phyloP scores from a whole-genome alignment of 345 rosid genomes.

The Ceriops tagal region DNA sequence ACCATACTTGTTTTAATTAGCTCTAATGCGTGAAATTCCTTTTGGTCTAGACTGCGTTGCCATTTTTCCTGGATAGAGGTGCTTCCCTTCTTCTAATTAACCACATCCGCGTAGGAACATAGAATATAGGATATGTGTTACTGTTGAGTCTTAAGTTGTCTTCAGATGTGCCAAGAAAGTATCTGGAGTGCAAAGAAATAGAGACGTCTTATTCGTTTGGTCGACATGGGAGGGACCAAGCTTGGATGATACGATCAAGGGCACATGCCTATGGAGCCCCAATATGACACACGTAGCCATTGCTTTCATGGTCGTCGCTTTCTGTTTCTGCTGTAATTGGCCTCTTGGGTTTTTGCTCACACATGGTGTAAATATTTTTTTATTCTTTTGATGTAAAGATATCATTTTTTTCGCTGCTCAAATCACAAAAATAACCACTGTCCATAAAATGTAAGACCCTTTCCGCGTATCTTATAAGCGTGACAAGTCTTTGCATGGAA shows the following conservation, averaged over 20 bases:
- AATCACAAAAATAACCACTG: too few species aligned
- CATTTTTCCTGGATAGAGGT: background rate
- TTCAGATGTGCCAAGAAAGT: background rate
- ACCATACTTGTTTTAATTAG: background rate
- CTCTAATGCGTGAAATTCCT: background rate
- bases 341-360: slow-evolving; percentile 10
- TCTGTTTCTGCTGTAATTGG: slow-evolving; percentile 18
- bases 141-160: too few species aligned
- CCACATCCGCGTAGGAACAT: background rate
- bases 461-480: too few species aligned
- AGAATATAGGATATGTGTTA: too few species aligned
- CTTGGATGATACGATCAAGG: slow-evolving; percentile 14
- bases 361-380: slow-evolving; percentile 7
- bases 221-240: slow-evolving; percentile 17
- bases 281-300: slow-evolving; percentile 41
- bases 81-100: background rate
- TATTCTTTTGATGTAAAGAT: background rate
- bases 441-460: too few species aligned
- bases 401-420: too few species aligned
- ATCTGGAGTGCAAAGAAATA: background rate
- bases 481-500: too few species aligned
- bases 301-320: slow-evolving; percentile 47
- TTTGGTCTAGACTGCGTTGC: background rate
- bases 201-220: background rate
- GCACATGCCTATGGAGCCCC: slow-evolving; percentile 29